Evolutionary conservation across 1,139 yeast species (phyloP), one percentile per base, ranked within the genome.

Genomic region (Insectozyma bohioensis): DNA sequence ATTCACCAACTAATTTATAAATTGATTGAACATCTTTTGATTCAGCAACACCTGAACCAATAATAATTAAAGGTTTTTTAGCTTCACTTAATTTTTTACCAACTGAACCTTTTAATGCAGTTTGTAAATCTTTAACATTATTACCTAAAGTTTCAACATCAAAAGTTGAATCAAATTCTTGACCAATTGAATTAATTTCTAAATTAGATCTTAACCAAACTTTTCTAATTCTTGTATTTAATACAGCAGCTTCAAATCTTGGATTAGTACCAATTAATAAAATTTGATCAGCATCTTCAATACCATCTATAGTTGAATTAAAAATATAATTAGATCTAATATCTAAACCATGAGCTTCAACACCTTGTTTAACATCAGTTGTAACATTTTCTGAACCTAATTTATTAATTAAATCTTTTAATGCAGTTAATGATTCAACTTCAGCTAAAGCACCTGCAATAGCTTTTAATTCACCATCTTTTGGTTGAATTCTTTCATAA

Each of bases 221-320:
- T 58, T 81, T 83, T 69, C 95, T 79, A 47, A 86, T 81, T 64
- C 95, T 78, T 27, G 95, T 78, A 58, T 86, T 86, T 50, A 86
- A 72, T 11, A 85, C 95, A 27, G 95, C 88, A 39, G 95, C 95
- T 66, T 86, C 95, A 52, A 78, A 88, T 58, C 95, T 78, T 47
- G 95, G 95, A 67, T 86, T 86, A 33, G 95, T 80, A 42, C 95
- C 95, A 38, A 85, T 74, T 47, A 85, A 70, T 50, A 85, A 69
- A 43, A 85, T 81, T 51, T 78, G 85, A 56, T 85, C 95, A 34
- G 94, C 90, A 36, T 79, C 82, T 60, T 85, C 95, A 46, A 86
- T 73, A 34, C 95, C 95, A 41, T 75, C 80, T 45, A 86, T 80
- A 28, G 87, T 72, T 9, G 95, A 76, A 72, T 84, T 85, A 73